Conservation (phyloP, 768 basidiomycete species). For the Leccinum rimulosum region DNA sequence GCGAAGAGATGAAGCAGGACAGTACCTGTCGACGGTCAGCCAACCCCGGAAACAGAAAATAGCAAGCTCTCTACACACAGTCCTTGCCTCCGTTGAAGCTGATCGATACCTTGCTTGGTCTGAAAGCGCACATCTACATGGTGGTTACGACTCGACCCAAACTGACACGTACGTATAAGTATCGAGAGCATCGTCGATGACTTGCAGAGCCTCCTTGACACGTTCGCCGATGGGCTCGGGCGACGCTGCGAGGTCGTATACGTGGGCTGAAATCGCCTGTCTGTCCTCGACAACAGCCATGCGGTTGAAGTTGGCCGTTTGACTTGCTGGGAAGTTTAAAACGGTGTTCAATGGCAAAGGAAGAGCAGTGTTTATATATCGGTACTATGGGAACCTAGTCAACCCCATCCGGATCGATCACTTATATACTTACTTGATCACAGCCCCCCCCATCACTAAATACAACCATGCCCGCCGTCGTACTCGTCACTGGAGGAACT, state of each 20-base stretch:
- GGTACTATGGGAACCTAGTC: slow-evolving; percentile 14
- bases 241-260: slow-evolving; percentile 60
- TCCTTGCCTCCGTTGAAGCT: slow-evolving; percentile 99
- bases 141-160: neutral
- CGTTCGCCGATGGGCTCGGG: slow-evolving; percentile 51
- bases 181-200: slow-evolving; percentile 77
- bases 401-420: neutral
- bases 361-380: neutral
- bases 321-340: slow-evolving; percentile 4
- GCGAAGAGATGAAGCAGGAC: slow-evolving; percentile 91
- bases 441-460: neutral
- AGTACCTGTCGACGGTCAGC: slow-evolving; percentile 58
- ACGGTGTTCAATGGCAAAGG: neutral
- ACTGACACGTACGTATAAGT: slow-evolving; percentile 68
- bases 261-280: slow-evolving; percentile 50
- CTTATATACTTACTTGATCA: neutral
- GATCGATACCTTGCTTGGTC: slow-evolving; percentile 70
- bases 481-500: slow-evolving; percentile 82
- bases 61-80: slow-evolving; percentile 52
- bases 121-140: slow-evolving; percentile 29
- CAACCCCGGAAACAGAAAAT: neutral
- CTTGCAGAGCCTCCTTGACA: slow-evolving; percentile 76
- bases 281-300: slow-evolving; percentile 41
- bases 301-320: neutral
- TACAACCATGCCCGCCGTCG: slow-evolving; percentile 38